These are phyloP conservation scores for Lyophyllum shimeji DNA, from an alignment of 768 basidiomycete species.

Conservation along the genomic window DNA sequence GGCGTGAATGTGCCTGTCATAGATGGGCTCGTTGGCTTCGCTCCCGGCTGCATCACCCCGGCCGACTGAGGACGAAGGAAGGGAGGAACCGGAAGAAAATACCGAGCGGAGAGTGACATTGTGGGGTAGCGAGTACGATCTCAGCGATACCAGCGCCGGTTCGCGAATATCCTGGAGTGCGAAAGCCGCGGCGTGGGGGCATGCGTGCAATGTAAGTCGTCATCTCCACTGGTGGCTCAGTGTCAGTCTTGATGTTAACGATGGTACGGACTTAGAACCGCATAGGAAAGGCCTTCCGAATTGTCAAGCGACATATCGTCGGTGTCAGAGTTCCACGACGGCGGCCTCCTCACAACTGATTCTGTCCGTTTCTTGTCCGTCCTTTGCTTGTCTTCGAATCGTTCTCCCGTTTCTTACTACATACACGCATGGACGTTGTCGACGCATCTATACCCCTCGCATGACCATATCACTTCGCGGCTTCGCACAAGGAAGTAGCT, in stretches of 20 bases:
- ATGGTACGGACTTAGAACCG: no score
- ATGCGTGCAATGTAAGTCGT: background rate
- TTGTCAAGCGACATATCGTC: background rate
- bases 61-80: background rate
- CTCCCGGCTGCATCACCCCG: background rate
- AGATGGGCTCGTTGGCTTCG: slow-evolving; percentile 6
- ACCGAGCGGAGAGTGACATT: background rate
- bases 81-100: background rate
- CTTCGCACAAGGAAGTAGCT: no score
- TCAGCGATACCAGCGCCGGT: background rate
- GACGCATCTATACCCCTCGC: background rate
- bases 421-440: background rate
- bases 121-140: slow-evolving; percentile 4
- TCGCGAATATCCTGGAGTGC: background rate
- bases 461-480: background rate
- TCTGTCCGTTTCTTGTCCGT: background rate
- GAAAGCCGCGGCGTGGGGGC: background rate
- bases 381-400: background rate
- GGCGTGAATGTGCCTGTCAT: no score
- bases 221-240: background rate
- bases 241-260: background rate
- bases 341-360: background rate
- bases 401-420: background rate
- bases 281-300: background rate
- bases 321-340: background rate